Percentiles rank a stretch among this genome's conserved stretches.
Conservation (phyloP, 108 stramenopile genomes). For the Poteriospumella lacustris region DNA sequence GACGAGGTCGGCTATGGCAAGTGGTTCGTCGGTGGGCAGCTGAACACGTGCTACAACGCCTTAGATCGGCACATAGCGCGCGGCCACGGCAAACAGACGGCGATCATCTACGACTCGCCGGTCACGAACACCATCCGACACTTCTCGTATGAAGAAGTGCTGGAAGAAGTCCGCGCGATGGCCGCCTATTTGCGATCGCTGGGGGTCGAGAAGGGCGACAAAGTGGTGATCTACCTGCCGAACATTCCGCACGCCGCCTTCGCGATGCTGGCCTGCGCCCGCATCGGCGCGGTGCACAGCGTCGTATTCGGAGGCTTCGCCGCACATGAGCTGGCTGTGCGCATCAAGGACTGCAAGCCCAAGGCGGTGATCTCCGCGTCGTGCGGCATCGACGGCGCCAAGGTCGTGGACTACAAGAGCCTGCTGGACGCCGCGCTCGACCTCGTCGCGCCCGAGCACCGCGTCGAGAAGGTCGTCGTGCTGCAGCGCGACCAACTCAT, state of each 20-base stretch:
- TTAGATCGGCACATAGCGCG: slow-evolving; percentile 59
- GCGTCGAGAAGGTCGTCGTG: slow-evolving; percentile 51
- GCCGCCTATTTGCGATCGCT: slow-evolving; percentile 52
- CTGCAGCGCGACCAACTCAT: slow-evolving; percentile 51
- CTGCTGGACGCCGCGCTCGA: slow-evolving; percentile 60
- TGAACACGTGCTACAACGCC: slow-evolving; percentile 67
- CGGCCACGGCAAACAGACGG: slow-evolving; percentile 59
- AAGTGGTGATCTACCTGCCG: slow-evolving; percentile 75
- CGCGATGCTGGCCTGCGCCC: slow-evolving; percentile 70
- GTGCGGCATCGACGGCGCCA: slow-evolving; percentile 55
- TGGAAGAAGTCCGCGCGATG: slow-evolving; percentile 56
- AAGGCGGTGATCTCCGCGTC: slow-evolving; percentile 65
- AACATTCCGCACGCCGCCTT: slow-evolving; percentile 69
- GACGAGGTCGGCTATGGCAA: background rate
- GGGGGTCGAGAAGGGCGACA: slow-evolving; percentile 62
- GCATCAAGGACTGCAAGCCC: slow-evolving; percentile 64
- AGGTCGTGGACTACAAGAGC: slow-evolving; percentile 60
- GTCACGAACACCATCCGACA: slow-evolving; percentile 44
- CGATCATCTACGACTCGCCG: slow-evolving; percentile 63
- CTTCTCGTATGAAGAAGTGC: slow-evolving; percentile 58
- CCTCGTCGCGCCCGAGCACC: slow-evolving; percentile 40
- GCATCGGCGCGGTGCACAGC: slow-evolving; percentile 70
- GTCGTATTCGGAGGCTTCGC: slow-evolving; percentile 83
- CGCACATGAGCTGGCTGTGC: slow-evolving; percentile 56
- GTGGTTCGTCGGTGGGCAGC: slow-evolving; percentile 49